Base-by-base conservation (phyloP, 2,329 filamentous ascomycete species). In the Chalaropsis ovoidea region DNA sequence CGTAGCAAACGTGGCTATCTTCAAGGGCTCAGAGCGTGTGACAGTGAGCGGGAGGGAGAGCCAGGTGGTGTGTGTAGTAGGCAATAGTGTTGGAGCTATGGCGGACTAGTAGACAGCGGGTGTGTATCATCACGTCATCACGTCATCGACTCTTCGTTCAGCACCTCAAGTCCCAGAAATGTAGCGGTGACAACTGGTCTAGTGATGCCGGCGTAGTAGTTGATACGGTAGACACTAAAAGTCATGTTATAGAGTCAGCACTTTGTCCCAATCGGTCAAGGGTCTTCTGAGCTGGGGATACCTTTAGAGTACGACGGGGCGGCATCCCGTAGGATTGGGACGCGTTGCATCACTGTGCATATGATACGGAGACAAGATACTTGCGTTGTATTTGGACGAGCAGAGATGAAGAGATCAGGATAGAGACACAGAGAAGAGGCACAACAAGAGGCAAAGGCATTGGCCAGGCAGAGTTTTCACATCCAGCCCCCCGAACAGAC, bases 321-420 rank as follows among this genome's bases (percentile, higher is more conserved):
- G 19, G 10, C 47, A 52, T 52, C 47, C 47, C 47, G 47, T 13
- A 52, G 47, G 47, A 52, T 52, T 52, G 47, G n/a, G 22, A 24
- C 22, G 22, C 47, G 22, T 52, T 52, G 22, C 47, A 52, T 52
- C 47, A 52, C 47, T 52, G 47, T 52, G 47, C 47, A 52, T 52
- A 52, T 52, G 47, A 52, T 27, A 52, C 47, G 35, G 35, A 10
- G 35, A 39, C 5, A 6, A 39, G 35, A 39, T 39, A 39, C 35
- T 10, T 39, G 35, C 1, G 35, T 39, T 39, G 35, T 39, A 39
- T 39, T 39, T 39, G 35, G 35, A 39, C 8, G 35, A 39, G 8
- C 35, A 39, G 35, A 39, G 35, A 39, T 31, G 31, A 39, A 39
- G 35, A 39, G 35, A 39, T 39, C 35, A 39, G 8, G 35, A 39